Evolutionary conservation across 495 filamentous ascomycete genomes (phyloP).

Genomic region (Neurospora tetrasperma): DNA sequence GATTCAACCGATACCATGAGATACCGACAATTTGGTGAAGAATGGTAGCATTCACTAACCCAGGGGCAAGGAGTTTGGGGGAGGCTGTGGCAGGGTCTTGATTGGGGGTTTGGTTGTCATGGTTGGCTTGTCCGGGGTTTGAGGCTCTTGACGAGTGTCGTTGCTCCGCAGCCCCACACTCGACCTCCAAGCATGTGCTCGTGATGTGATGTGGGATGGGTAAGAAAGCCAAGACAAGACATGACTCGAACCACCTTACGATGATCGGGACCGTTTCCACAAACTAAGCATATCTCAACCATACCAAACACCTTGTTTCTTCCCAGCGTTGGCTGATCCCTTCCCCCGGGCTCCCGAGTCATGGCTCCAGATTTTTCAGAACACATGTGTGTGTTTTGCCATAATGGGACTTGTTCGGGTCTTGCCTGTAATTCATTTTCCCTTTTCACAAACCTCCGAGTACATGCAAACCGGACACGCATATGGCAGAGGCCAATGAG

Average conservation of each 20-base stretch:
- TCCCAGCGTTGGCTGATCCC: neutral
- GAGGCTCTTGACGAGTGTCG: neutral
- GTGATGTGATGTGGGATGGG: neutral
- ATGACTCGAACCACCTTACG: neutral
- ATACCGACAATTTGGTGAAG: neutral
- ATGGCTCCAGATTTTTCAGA: neutral
- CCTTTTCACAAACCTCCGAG: neutral
- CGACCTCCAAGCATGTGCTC: neutral
- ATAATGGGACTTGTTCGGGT: neutral
- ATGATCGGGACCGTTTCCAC: neutral
- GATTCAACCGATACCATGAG: neutral
- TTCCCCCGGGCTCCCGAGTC: neutral
- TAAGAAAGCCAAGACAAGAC: neutral
- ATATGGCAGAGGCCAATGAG: neutral
- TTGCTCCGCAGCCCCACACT: neutral
- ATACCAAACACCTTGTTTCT: neutral
- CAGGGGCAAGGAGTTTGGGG: neutral
- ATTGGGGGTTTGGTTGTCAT: neutral
- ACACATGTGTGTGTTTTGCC: neutral
- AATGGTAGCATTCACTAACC: neutral
- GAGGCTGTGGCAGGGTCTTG: neutral
- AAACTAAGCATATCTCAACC: neutral
- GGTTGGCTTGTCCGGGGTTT: neutral
- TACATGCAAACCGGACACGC: neutral
- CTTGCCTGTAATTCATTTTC: neutral